A percentile compares a stretch with the other conserved stretches of the same genome.
Conservation (phyloP, 2,329 filamentous ascomycete species). For the Fusarium verrucosum region DNA sequence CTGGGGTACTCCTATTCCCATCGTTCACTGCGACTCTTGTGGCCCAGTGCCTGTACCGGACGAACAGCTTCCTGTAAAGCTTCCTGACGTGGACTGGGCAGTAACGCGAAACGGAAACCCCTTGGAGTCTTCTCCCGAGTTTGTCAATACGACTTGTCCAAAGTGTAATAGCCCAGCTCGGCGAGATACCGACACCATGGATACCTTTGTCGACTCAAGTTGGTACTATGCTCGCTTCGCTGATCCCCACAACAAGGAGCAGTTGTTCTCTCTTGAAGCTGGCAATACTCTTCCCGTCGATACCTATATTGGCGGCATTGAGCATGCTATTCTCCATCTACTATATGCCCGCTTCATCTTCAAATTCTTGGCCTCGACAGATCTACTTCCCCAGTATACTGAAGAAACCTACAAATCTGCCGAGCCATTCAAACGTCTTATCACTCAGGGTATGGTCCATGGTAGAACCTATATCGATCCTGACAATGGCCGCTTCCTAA, state of each 20-base stretch:
- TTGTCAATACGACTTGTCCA: conserved; percentile 80
- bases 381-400: conserved; percentile 55
- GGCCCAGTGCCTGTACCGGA: conserved; percentile 82
- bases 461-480: conserved; percentile 85
- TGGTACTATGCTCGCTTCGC: conserved; percentile 90
- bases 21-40: conserved; percentile 81
- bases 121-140: conserved; percentile 74
- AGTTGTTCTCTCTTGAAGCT: conserved; percentile 69
- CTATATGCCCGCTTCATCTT: conserved; percentile 91
- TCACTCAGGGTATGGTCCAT: conserved; percentile 94
- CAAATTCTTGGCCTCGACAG: conserved; percentile 76
- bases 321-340: conserved; percentile 90
- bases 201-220: conserved; percentile 94
- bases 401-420: conserved; percentile 52
- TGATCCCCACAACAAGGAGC: conserved; percentile 71
- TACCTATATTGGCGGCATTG: conserved; percentile 87
- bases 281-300: conserved; percentile 77
- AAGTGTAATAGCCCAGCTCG: conserved; percentile 75
- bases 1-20: conserved; percentile 91
- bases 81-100: conserved; percentile 77
- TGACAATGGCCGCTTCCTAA: conserved; percentile 77
- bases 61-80: conserved; percentile 76
- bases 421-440: conserved; percentile 83
- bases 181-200: conserved; percentile 93
- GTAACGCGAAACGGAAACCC: conserved; percentile 79